Evolutionary conservation across 2,329 filamentous ascomycete genomes (phyloP).

Genomic region (Paecilomyces variotii): DNA sequence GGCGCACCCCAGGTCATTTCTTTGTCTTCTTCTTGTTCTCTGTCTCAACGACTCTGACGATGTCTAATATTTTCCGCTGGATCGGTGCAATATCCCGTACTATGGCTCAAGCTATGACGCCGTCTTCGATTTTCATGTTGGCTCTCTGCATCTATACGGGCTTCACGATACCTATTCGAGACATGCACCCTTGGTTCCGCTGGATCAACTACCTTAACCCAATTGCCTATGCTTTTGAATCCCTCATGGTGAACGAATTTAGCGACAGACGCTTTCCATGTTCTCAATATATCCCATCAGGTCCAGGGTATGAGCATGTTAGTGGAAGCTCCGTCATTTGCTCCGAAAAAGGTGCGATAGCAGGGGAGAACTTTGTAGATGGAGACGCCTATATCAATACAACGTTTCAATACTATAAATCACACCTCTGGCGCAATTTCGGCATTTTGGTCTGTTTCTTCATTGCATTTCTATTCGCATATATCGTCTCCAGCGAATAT

Average conservation of each 20-base stretch:
- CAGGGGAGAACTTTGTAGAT: conserved; percentile 45
- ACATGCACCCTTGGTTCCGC: conserved; percentile 73
- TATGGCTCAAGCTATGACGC: conserved; percentile 49
- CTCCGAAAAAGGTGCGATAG: conserved; percentile 49
- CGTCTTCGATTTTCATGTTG: conserved; percentile 44
- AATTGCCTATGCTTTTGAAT: conserved; percentile 71
- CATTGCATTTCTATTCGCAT: conserved; percentile 52
- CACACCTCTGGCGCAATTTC: conserved; percentile 60
- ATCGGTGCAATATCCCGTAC: conserved; percentile 69
- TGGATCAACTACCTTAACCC: conserved; percentile 82
- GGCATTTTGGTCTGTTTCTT: conserved; percentile 61
- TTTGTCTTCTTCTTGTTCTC: conserved; percentile 79
- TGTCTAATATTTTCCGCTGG: conserved; percentile 80
- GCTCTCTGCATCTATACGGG: conserved; percentile 43
- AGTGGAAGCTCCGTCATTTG: conserved; percentile 44
- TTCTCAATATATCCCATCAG: conserved; percentile 33
- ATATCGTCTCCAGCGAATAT: conserved; percentile 58
- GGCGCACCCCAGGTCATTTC: conserved; percentile 65
- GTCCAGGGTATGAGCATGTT: conserved; percentile 7
- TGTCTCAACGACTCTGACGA: conserved; percentile 63
- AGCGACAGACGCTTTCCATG: conserved; percentile 43
- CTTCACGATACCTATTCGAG: conserved; percentile 34
- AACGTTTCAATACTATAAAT: conserved; percentile 50
- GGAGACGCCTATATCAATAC: conserved; percentile 52
- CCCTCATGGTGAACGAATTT: conserved; percentile 79